phyloP scores from a whole-genome alignment of 176 grass and related monocot genomes.

The Ensete glaucum region DNA sequence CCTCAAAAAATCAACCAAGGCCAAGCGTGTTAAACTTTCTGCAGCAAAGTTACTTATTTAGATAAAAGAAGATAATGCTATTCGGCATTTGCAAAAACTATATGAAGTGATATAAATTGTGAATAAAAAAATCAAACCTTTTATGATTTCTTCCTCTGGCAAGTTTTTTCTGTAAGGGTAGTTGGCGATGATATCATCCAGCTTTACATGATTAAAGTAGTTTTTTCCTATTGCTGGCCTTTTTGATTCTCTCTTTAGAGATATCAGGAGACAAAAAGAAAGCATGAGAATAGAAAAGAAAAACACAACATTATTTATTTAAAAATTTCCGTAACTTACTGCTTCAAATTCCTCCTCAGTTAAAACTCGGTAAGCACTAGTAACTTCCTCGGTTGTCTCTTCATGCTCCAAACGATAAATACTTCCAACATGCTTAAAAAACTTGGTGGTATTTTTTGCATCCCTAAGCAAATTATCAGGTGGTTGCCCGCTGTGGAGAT shows the following conservation, averaged over 20 bases:
- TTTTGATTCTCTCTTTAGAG: slow-evolving; percentile 71
- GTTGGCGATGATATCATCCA: slow-evolving; percentile 67
- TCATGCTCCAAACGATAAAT: slow-evolving; percentile 35
- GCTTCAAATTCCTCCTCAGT: slow-evolving; percentile 70
- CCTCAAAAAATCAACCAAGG: slow-evolving; percentile 94
- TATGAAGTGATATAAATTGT: slow-evolving; percentile 3
- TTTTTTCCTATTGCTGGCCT: slow-evolving; percentile 73
- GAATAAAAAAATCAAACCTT: slow-evolving; percentile 43
- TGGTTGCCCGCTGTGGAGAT: slow-evolving; percentile 59
- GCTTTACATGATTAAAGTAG: slow-evolving; percentile 78
- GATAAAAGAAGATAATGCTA: background rate
- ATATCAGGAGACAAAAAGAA: slow-evolving; percentile 20
- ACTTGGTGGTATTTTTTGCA: slow-evolving; percentile 67
- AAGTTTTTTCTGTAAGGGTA: slow-evolving; percentile 80
- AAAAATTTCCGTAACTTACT: slow-evolving; percentile 40
- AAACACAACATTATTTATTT: slow-evolving; percentile 15
- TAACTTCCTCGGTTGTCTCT: slow-evolving; percentile 25
- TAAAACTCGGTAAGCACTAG: slow-evolving; percentile 66
- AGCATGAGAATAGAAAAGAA: slow-evolving; percentile 17
- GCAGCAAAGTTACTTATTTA: slow-evolving; percentile 5
- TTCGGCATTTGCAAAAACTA: background rate
- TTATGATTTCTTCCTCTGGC: slow-evolving; percentile 41
- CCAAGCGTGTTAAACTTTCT: slow-evolving; percentile 68
- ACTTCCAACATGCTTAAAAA: slow-evolving; percentile 78
- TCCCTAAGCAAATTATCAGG: slow-evolving; percentile 78